Evolutionary conservation across 1,284 basidiomycete species (phyloP).

Genomic region (Sporisorium sorghi): DNA sequence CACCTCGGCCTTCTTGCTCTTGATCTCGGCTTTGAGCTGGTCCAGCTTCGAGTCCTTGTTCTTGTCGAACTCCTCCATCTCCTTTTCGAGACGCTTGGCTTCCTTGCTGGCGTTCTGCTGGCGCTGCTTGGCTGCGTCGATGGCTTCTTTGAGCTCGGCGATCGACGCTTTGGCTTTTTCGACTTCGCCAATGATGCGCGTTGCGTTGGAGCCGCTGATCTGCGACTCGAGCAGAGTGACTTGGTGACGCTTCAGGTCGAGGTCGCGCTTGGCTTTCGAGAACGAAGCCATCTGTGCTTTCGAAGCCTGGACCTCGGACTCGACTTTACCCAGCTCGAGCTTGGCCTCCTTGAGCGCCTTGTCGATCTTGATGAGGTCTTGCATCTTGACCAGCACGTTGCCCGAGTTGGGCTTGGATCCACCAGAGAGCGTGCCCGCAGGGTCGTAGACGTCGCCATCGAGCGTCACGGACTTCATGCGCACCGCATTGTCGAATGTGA

Average conservation of each 20-base stretch:
- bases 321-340: constrained; percentile 74
- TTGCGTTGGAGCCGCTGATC: constrained; percentile 86
- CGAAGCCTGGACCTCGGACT: constrained; percentile 75
- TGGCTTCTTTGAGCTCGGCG: constrained; percentile 76
- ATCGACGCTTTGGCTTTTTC: constrained; percentile 79
- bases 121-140: constrained; percentile 79
- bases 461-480: constrained; percentile 87
- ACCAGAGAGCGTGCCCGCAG: constrained; percentile 91
- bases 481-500: constrained; percentile 85
- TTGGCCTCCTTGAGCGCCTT: constrained; percentile 74
- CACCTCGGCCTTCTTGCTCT: constrained; percentile 81
- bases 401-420: constrained; percentile 82
- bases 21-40: constrained; percentile 85
- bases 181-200: constrained; percentile 83
- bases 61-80: constrained; percentile 98
- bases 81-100: constrained; percentile 86
- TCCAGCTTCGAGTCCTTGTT: constrained; percentile 97
- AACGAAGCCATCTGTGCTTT: constrained; percentile 76
- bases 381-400: constrained; percentile 85
- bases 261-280: constrained; percentile 77
- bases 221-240: constrained; percentile 85
- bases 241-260: constrained; percentile 91
- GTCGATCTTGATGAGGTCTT: constrained; percentile 79
- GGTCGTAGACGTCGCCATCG: constrained; percentile 96
- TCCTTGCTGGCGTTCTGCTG: constrained; percentile 82